phyloP scores from a whole-genome alignment of 2,329 filamentous ascomycete species.

The Fusarium brachygibbosum region DNA sequence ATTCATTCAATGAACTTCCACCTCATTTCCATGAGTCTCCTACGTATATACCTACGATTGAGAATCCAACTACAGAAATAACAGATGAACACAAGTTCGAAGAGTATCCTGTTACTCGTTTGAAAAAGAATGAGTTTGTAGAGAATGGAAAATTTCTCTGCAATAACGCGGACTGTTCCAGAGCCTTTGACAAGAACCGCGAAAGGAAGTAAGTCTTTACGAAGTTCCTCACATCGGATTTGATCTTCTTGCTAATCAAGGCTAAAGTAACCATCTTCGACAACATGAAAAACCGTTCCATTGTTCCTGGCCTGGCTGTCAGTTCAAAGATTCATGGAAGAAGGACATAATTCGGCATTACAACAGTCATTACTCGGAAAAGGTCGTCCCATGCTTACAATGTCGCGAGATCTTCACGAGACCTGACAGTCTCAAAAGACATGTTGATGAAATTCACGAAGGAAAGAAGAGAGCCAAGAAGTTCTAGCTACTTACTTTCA shows the following conservation, averaged over 20 bases:
- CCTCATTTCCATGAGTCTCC: neutral
- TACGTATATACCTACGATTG: neutral
- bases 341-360: constrained; percentile 35
- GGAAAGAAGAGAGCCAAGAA: constrained; percentile 18
- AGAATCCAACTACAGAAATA: constrained; percentile 12
- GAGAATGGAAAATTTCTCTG: constrained; percentile 34
- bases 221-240: neutral
- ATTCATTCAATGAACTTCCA: constrained; percentile 2
- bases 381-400: constrained; percentile 6
- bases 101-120: constrained; percentile 19
- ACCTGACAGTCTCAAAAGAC: constrained; percentile 15
- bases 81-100: constrained; percentile 15
- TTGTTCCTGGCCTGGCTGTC: constrained; percentile 29
- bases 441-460: constrained; percentile 14
- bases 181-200: constrained; percentile 9
- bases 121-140: constrained; percentile 32
- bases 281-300: constrained; percentile 31
- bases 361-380: constrained; percentile 17
- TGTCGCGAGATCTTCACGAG: constrained; percentile 19
- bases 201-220: constrained; percentile 29
- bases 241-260: neutral
- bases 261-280: constrained; percentile 39
- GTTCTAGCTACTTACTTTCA: neutral
- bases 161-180: constrained; percentile 16
- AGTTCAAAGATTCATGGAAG: constrained; percentile 4